phyloP scores from a whole-genome alignment of 345 rosid genomes.

The Citrus reticulata region DNA sequence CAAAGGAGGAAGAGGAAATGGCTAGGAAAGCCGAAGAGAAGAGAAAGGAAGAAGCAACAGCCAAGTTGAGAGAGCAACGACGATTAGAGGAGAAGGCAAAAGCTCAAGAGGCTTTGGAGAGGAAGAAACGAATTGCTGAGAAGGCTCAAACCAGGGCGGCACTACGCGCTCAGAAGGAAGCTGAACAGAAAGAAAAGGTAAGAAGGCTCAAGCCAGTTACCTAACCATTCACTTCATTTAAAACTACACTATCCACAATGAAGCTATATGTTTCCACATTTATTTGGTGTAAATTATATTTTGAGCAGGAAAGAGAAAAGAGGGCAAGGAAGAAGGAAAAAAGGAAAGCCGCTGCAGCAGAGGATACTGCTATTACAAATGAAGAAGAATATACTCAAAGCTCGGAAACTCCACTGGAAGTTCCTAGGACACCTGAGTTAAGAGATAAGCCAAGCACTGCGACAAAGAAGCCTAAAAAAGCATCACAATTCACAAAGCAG shows the following conservation, averaged over 20 bases:
- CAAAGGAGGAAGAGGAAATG: conserved; percentile 75
- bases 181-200: conserved; percentile 78
- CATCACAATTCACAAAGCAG: conserved; percentile 51
- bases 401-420: conserved; percentile 35
- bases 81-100: conserved; percentile 72
- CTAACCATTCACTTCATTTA: background rate
- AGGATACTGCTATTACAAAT: conserved; percentile 16
- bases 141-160: conserved; percentile 75
- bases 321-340: conserved; percentile 73
- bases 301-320: conserved; percentile 75
- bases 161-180: conserved; percentile 65
- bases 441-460: conserved; percentile 22
- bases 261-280: background rate
- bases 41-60: conserved; percentile 66
- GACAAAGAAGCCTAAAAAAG: conserved; percentile 40
- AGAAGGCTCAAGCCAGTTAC: conserved; percentile 9
- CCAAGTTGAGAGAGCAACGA: conserved; percentile 52
- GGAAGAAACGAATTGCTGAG: conserved; percentile 68
- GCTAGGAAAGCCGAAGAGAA: conserved; percentile 70
- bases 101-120: conserved; percentile 76
- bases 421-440: conserved; percentile 33
- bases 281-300: background rate
- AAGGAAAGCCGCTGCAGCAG: conserved; percentile 27
- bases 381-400: conserved; percentile 30
- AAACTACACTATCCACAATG: background rate